Evolutionary conservation across 1,284 basidiomycete genomes (phyloP), one percentile per base, ranked within the genome.

Genomic region (Leucoagaricus sp.): DNA sequence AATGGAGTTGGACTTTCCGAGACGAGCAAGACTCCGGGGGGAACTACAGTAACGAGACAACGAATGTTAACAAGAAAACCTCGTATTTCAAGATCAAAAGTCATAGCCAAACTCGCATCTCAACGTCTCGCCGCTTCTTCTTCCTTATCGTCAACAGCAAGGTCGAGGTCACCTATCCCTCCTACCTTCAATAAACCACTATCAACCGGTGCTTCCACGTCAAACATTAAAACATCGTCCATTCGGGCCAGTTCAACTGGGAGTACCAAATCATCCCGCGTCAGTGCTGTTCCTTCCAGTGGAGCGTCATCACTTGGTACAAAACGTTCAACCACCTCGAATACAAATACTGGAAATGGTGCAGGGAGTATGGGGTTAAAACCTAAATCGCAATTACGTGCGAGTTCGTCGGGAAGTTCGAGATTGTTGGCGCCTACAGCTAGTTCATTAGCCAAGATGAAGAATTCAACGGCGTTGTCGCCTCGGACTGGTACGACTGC

Each of bases 351-450:
- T 54, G 44, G 33, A 29, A 10, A 0, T 54, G 53, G 33, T 29
- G 60, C 65, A 26, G 61, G 66, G n/a, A 69, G 68, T 44, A 63
- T 69, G 64, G 67, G 67, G 15, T 29, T 59, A 33, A 68, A 65
- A 55, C n/a, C n/a, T n/a, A n/a, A n/a, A n/a, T 69, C 65, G 52
- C 58, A 63, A 17, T 19, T 60, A 19, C 50, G 47, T n/a, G 40
- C 61, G n/a, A 42, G 44, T 31, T 64, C 76, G 0, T 69, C 72
- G 6, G 59, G 63, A 4, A 66, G 70, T 1, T 89, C 87, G 2
- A 81, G 85, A 21, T 73, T 91, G 13, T 72, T 85, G 51, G 86
- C 87, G 0, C 89, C 89, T 0, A 91, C 89, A 0, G 89, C 86
- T 2, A 88, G 88, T 62, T 92, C 89, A 1, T 73, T 91, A 25